Base-by-base conservation (phyloP, 2,329 filamentous ascomycete species). In the Penicillium sp. region DNA sequence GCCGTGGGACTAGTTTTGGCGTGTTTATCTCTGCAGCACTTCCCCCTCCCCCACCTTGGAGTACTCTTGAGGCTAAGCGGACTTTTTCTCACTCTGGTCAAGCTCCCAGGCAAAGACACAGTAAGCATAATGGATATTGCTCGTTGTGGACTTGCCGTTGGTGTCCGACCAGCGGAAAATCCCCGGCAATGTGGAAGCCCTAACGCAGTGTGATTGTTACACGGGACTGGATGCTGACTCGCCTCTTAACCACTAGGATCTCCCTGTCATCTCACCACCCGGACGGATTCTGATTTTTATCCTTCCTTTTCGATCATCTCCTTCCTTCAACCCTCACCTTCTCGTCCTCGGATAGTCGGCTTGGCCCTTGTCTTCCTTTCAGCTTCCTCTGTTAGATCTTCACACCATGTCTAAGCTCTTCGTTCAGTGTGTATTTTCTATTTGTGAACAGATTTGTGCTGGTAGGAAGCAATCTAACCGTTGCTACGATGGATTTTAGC, bases 331-430 rank as follows among this genome's bases (percentile, higher is more conserved):
- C 23, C 27, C 25, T 23, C 31, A 32, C 41, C 44, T 29, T 21
- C 38, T 46, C 34, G 12, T 40, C 32, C 51, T 52, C 54, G 16
- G 27, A n/a, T n/a, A 25, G 27, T 3, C 50, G 32, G 53, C 50
- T 52, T 50, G 12, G 44, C n/a, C 15, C 13, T 57, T 40, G 6
- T 18, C 42, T 44, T 15, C 27, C 18, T 52, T 25, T 40, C 21
- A 51, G 31, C 39, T 46, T 47, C 35, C 41, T 46, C 29, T 34
- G 21, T 34, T 35, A 42, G 42, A 25, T 23, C 42, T 41, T 47
- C 12, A 57, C 48, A 59, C 52, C 61, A 96, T 96, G 92, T 87
- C 91, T 57, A 97, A 97, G 78, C 84, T 97, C 68, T 97, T 97
- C 75, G 90, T 96, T 75, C 91, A 91, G 91, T 96, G 82, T 79